phyloP scores from a whole-genome alignment of 116 monocot genomes.

The Phalaenopsis hybrid region DNA sequence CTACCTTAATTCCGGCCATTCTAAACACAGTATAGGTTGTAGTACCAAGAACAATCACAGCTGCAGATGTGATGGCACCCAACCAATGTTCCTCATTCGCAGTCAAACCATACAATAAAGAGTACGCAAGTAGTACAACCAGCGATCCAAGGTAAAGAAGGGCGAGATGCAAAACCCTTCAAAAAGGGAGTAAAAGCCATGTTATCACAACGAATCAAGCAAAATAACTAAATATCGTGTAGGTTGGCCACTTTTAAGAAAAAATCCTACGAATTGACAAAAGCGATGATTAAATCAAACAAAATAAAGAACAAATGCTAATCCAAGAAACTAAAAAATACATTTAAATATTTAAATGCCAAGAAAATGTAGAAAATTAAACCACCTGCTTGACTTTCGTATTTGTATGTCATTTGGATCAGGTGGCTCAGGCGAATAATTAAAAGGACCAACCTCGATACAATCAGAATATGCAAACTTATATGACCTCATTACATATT shows the following conservation, averaged over 20 bases:
- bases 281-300: background rate
- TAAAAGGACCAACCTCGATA: conserved; percentile 93
- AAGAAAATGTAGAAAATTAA: conserved; percentile 4
- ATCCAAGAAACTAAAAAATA: background rate
- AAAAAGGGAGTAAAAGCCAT: conserved; percentile 1
- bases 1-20: background rate
- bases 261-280: background rate
- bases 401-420: conserved; percentile 79
- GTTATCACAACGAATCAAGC: background rate
- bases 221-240: conserved; percentile 8
- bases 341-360: background rate
- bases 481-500: conserved; percentile 88
- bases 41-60: conserved; percentile 84
- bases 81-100: conserved; percentile 91
- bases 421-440: conserved; percentile 82
- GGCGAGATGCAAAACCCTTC: conserved; percentile 67
- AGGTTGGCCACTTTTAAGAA: background rate
- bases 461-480: conserved; percentile 98
- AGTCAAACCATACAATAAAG: conserved; percentile 86
- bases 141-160: conserved; percentile 82
- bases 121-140: conserved; percentile 70
- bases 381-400: conserved; percentile 68
- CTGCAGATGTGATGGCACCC: conserved; percentile 79
- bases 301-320: background rate
- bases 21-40: conserved; percentile 1